Evolutionary conservation across 371 early-diverging fungal species (phyloP), one percentile per base, ranked within the genome.

Genomic region (Mucor lusitanicus): DNA sequence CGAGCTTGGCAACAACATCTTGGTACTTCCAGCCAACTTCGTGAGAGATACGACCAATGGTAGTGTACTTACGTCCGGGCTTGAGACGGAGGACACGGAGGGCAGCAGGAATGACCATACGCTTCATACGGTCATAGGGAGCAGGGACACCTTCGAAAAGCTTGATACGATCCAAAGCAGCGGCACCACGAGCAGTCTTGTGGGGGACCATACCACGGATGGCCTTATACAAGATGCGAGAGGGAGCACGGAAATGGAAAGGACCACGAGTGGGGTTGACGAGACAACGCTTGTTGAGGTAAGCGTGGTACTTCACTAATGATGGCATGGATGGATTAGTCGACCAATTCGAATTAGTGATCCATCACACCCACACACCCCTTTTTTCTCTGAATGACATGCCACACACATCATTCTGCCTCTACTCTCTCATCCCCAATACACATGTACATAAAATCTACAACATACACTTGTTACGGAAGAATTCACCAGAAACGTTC

Each of bases 1-100:
- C 99, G 70, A 98, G 90, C 82, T 91, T 91, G 82, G 90, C 91
- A 77, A 99, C 94, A 67, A 99, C 94, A 71, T 94, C 97, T 74
- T 92, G 86, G 92, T 99, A 97, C 88, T 99, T 99, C 99, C 99
- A 99, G 81, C 99, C 99, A 79, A 98, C 94, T 90, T 98, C 97
- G 77, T 86, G 81, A 64, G 97, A 89, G 77, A 99, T 88, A 76
- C 98, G 94, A 80, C 96, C 94, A 73, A 99, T 79, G 69, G 92
- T 91, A 84, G 94, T 94, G 94, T 86, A 97, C 92, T 97, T 99
- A 83, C 99, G 96, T 64, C 94, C 95, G 68, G 99, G 99, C 86
- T 94, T 91, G 61, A 98, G 88, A 80, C 95, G 92, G 78, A 98
- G 93, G 78, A 97, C 95, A 71, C 97, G 96, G 65, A 99, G 94